Conservation (phyloP, 1,284 basidiomycete genomes). For the Microbotryum scabiosae region DNA sequence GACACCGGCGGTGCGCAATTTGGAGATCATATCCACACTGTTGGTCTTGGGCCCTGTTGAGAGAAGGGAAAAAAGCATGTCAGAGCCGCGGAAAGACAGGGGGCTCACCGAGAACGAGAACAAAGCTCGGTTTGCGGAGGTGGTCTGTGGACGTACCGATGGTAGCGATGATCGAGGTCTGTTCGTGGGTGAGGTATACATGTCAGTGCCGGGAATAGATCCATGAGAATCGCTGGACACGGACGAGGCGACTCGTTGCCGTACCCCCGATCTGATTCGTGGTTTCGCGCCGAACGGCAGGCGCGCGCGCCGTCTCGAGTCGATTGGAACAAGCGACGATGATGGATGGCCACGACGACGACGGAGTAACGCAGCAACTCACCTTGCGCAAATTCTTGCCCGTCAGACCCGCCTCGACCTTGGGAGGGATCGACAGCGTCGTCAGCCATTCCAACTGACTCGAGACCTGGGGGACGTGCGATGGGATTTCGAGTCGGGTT, state of each 20-base stretch:
- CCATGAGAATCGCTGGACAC: no score
- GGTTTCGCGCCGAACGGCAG: no score
- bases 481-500: no score
- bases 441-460: conserved; percentile 81
- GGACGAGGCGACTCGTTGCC: no score
- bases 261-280: no score
- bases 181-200: conserved; percentile 4
- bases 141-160: conserved; percentile 55
- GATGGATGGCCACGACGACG: no score
- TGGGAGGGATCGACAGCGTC: conserved; percentile 59
- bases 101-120: not conserved
- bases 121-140: not conserved
- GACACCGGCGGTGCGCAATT: conserved; percentile 78
- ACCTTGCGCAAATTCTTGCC: conserved; percentile 87
- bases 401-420: conserved; percentile 58
- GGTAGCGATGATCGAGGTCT: conserved; percentile 95
- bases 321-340: no score
- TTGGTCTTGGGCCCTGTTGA: conserved; percentile 78
- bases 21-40: conserved; percentile 69
- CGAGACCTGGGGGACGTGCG: conserved; percentile 13
- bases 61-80: not conserved
- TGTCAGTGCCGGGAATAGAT: not conserved
- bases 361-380: conserved; percentile 31
- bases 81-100: conserved; percentile 1
- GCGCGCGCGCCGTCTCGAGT: no score